A percentile compares a stretch with the other conserved stretches of the same genome.
Evolutionary conservation across 768 basidiomycete genomes (phyloP).

Genomic region (Scleroderma bovista): DNA sequence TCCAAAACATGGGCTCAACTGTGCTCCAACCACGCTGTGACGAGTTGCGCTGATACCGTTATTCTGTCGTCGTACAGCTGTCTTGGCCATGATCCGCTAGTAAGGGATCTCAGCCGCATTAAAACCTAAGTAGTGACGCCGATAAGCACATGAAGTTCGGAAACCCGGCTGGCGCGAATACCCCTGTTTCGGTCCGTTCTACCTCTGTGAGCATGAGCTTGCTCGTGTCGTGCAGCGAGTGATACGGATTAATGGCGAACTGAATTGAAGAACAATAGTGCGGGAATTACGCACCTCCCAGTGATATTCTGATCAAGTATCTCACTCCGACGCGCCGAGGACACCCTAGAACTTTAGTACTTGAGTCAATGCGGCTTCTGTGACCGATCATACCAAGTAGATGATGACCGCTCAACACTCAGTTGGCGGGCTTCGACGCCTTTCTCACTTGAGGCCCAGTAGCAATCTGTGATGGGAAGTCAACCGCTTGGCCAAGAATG

Average conservation of each 20-base stretch:
- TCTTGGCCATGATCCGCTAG: too few relatives aligned
- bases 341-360: neutral
- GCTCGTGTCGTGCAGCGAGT: neutral
- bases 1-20: too few relatives aligned
- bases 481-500: neutral
- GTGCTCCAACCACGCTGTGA: too few relatives aligned
- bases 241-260: neutral
- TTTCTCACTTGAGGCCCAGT: neutral
- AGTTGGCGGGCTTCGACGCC: neutral
- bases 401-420: neutral
- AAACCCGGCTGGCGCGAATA: too few relatives aligned
- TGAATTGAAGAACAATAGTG: neutral
- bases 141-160: too few relatives aligned
- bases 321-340: too few relatives aligned
- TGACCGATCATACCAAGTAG: neutral
- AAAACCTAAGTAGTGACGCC: too few relatives aligned
- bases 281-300: neutral
- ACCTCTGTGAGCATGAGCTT: too few relatives aligned
- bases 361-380: neutral
- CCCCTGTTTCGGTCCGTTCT: too few relatives aligned
- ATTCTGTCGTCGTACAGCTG: too few relatives aligned
- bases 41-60: too few relatives aligned
- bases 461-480: neutral
- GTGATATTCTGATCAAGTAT: neutral
- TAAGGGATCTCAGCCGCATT: too few relatives aligned